A percentile compares a stretch with the other conserved stretches of the same genome.
Conservation (phyloP, 768 basidiomycete species). For the Podaxis sp. region DNA sequence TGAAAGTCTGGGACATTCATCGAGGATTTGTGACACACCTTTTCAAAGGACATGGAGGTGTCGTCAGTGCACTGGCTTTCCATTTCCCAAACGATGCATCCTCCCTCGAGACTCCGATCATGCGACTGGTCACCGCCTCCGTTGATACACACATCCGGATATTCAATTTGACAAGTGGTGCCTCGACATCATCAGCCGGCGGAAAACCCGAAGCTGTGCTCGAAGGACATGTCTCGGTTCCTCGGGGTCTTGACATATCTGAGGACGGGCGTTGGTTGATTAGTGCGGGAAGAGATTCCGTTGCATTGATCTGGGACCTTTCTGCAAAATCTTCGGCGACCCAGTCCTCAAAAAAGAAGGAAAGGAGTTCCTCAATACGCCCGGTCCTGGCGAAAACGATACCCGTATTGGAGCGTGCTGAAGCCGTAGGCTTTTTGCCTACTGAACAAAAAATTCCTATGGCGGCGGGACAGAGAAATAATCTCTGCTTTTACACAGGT, state of each 20-base stretch:
- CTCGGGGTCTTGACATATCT: conserved; percentile 85
- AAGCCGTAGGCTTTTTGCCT: conserved; percentile 75
- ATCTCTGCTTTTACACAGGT: conserved; percentile 79
- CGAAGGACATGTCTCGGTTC: conserved; percentile 95
- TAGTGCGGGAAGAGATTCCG: conserved; percentile 90
- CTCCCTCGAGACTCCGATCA: conserved; percentile 47
- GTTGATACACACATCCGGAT: conserved; percentile 92
- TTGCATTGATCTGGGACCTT: conserved; percentile 92
- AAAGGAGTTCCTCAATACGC: conserved; percentile 45
- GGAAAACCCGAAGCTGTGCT: conserved; percentile 77
- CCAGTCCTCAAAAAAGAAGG: conserved; percentile 36
- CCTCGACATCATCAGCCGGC: conserved; percentile 52
- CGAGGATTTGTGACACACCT: conserved; percentile 91
- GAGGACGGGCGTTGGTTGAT: conserved; percentile 86
- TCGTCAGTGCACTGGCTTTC: conserved; percentile 88
- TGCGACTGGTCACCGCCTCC: conserved; percentile 88
- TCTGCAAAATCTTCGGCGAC: conserved; percentile 30
- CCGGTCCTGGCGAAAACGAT: conserved; percentile 67
- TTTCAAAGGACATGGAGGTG: conserved; percentile 97
- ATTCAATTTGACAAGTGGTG: conserved; percentile 78
- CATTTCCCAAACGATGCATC: conserved; percentile 70
- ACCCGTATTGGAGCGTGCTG: conserved; percentile 81
- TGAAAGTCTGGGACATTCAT: conserved; percentile 93
- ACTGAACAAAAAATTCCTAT: conserved; percentile 49
- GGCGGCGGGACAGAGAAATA: conserved; percentile 35